Evolutionary conservation across 1,284 basidiomycete genomes (phyloP).

Genomic region (Pterulicium gracile): DNA sequence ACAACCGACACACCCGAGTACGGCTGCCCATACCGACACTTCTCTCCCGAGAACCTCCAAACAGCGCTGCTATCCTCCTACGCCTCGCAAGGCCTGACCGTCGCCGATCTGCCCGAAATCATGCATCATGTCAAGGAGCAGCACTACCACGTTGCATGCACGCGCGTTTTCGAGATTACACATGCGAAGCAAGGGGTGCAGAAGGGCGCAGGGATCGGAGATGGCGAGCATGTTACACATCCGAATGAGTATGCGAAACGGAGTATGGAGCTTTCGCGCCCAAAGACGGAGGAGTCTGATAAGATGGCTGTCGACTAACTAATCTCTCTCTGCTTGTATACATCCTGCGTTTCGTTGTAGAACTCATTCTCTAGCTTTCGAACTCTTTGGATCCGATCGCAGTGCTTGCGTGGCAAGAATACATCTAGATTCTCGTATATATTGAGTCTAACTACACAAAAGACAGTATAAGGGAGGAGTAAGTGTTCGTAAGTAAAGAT

Average conservation of each 20-base stretch:
- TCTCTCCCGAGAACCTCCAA: conserved; percentile 77
- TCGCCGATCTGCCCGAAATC: conserved; percentile 78
- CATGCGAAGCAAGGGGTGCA: conserved; percentile 67
- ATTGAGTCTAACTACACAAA: not conserved
- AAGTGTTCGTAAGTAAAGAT: conserved; percentile 1
- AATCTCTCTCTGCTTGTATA: too few relatives aligned
- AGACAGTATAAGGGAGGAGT: conserved; percentile 1
- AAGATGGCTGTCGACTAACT: conserved; percentile 17
- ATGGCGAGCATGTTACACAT: conserved; percentile 86
- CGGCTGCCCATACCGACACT: conserved; percentile 95
- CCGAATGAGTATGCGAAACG: conserved; percentile 80
- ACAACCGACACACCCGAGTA: conserved; percentile 71
- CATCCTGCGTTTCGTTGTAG: too few relatives aligned
- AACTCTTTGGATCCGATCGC: too few relatives aligned
- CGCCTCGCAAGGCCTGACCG: conserved; percentile 49
- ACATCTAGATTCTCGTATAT: not conserved
- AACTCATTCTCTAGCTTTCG: too few relatives aligned
- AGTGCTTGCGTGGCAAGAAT: too few relatives aligned
- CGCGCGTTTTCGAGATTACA: conserved; percentile 92
- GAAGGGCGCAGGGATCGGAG: conserved; percentile 85
- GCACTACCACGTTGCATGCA: conserved; percentile 96
- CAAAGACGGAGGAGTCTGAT: conserved; percentile 19
- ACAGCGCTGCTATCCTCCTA: conserved; percentile 71
- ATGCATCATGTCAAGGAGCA: conserved; percentile 70
- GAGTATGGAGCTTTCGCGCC: conserved; percentile 57